Conservation (phyloP, 2,329 filamentous ascomycete genomes). For the Exophiala sp. region DNA sequence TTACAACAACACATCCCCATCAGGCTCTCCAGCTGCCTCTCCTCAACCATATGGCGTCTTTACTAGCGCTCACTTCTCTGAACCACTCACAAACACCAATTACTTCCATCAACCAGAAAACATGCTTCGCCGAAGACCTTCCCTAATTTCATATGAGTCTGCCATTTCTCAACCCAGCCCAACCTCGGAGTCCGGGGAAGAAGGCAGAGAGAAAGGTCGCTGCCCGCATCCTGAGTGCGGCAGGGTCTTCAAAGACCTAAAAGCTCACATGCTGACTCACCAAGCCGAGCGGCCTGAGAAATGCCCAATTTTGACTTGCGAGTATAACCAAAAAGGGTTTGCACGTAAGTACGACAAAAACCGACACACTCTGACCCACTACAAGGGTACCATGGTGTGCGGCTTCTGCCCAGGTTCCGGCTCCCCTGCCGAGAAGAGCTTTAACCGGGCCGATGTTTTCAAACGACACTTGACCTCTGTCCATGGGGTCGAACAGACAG, state of each 20-base stretch:
- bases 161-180: conserved; percentile 58
- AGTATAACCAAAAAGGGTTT: conserved; percentile 89
- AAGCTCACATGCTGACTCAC: conserved; percentile 92
- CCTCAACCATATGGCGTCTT: conserved; percentile 31
- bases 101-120: conserved; percentile 29
- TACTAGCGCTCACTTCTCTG: conserved; percentile 29
- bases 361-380: conserved; percentile 87
- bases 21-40: conserved; percentile 34
- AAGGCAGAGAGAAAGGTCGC: conserved; percentile 61
- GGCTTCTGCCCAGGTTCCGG: conserved; percentile 90
- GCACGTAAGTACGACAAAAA: conserved; percentile 97
- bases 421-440: conserved; percentile 86
- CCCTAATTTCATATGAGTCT: conserved; percentile 68
- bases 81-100: conserved; percentile 24
- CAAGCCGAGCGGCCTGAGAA: conserved; percentile 89
- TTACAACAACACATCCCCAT: conserved; percentile 31
- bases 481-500: conserved; percentile 87
- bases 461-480: conserved; percentile 89
- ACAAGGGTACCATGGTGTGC: conserved; percentile 96
- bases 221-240: conserved; percentile 84
- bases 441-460: conserved; percentile 93
- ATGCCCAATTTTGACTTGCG: conserved; percentile 86
- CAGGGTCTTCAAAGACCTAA: conserved; percentile 82
- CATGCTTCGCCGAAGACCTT: conserved; percentile 37
- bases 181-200: conserved; percentile 58